Percentiles rank a stretch among this genome's conserved stretches.
phyloP scores from a whole-genome alignment of 2,329 filamentous ascomycete genomes.

The Lomentospora prolificans region DNA sequence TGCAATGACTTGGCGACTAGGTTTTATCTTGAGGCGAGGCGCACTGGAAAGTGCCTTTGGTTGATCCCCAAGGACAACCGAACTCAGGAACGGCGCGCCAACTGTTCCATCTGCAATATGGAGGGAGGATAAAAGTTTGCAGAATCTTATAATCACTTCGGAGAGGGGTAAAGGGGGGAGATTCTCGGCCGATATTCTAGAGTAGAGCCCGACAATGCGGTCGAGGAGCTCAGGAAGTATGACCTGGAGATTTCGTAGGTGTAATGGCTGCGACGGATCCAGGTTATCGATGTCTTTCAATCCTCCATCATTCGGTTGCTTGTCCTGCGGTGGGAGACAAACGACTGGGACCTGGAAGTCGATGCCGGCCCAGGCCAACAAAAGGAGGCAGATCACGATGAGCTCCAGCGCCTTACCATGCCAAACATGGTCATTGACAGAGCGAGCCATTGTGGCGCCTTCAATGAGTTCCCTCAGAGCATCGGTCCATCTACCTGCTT shows the following conservation, averaged over 20 bases:
- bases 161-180: constrained; percentile 62
- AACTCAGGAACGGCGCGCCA: constrained; percentile 47
- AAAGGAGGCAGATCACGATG: constrained; percentile 69
- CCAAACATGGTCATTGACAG: constrained; percentile 88
- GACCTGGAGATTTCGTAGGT: constrained; percentile 43
- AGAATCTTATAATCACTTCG: constrained; percentile 64
- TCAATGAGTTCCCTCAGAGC: constrained; percentile 77
- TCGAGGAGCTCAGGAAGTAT: constrained; percentile 66
- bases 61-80: constrained; percentile 54
- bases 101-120: constrained; percentile 57
- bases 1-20: constrained; percentile 53
- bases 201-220: constrained; percentile 65
- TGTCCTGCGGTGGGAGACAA: constrained; percentile 42
- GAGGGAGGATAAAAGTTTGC: constrained; percentile 57
- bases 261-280: constrained; percentile 37
- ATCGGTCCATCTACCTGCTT: constrained; percentile 83
- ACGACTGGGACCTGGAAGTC: constrained; percentile 67
- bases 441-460: constrained; percentile 65
- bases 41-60: constrained; percentile 40
- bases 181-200: constrained; percentile 58
- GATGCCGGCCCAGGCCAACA: constrained; percentile 74
- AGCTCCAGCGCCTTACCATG: constrained; percentile 91
- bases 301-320: constrained; percentile 21
- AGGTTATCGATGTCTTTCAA: constrained; percentile 13
- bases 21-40: constrained; percentile 45